A percentile compares a stretch with the other conserved stretches of the same genome.
These are phyloP conservation scores for Rosellinia necatrix DNA, from an alignment of 2,329 filamentous ascomycete species.

Conservation along the genomic window DNA sequence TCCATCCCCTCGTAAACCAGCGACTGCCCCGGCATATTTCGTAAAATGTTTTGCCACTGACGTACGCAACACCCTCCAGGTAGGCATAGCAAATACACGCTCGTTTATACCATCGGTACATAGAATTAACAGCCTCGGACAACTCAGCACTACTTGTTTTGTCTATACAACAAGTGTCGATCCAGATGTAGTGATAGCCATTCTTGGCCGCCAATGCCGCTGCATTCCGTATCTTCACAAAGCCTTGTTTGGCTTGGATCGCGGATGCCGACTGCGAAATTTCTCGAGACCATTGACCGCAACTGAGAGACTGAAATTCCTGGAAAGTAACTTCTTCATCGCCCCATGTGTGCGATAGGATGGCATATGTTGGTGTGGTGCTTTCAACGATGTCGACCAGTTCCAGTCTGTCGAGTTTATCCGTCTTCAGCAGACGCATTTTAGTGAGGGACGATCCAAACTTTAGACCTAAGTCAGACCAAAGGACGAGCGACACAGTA, in stretches of 20 bases:
- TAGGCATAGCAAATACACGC: conserved; percentile 1
- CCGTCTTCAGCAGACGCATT: too few relatives aligned
- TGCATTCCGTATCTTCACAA: neutral
- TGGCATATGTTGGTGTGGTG: neutral
- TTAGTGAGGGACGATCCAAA: too few relatives aligned
- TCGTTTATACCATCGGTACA: conserved; percentile 6
- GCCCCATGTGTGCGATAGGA: neutral
- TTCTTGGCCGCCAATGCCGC: neutral
- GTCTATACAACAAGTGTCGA: conserved; percentile 7
- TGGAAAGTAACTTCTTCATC: neutral
- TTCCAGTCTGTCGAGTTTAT: too few relatives aligned
- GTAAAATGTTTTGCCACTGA: neutral
- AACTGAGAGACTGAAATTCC: neutral
- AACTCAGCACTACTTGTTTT: conserved; percentile 1
- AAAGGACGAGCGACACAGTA: too few relatives aligned
- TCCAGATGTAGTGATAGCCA: neutral
- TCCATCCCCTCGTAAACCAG: conserved; percentile 7
- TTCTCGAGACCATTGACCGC: neutral
- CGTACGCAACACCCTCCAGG: neutral
- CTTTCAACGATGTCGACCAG: neutral
- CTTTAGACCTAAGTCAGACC: too few relatives aligned
- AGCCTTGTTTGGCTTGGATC: neutral
- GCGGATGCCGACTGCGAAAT: neutral
- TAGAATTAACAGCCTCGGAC: neutral
- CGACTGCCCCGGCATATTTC: neutral